Evolutionary conservation across 352 stramenopile genomes (phyloP).

Genomic region (Phytopythium montanum): DNA sequence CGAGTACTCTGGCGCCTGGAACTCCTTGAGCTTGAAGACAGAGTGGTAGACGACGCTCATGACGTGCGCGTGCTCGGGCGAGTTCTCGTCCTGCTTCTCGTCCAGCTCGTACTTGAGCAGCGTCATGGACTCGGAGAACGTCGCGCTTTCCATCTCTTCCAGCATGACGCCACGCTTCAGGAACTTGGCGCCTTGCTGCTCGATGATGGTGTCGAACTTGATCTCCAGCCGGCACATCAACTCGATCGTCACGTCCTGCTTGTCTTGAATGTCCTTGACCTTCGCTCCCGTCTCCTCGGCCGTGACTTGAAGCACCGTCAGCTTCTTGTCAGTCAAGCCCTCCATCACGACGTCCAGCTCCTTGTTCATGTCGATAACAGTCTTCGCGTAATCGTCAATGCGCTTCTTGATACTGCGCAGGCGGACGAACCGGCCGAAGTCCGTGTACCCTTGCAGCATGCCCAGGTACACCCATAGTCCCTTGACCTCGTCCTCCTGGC

Average conservation of each 20-base stretch:
- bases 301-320: not conserved
- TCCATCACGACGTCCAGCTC: not conserved
- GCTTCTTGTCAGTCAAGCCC: not conserved
- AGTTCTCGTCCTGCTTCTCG: conserved; percentile 14
- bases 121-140: conserved; percentile 3
- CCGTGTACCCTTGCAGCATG: not conserved
- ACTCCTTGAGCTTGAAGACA: conserved; percentile 6
- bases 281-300: not conserved
- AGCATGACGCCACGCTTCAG: not conserved
- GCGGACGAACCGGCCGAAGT: not conserved
- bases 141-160: not conserved
- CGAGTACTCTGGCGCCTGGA: conserved; percentile 6
- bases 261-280: not conserved
- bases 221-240: not conserved
- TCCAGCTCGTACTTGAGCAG: conserved; percentile 20
- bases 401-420: not conserved
- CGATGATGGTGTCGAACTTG: not conserved
- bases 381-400: not conserved
- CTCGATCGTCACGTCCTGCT: no score
- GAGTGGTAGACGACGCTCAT: conserved; percentile 12
- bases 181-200: not conserved
- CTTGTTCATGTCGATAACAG: not conserved
- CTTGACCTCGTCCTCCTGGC: not conserved
- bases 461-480: not conserved
- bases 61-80: conserved; percentile 15